Evolutionary conservation across 768 basidiomycete genomes (phyloP).

Genomic region (Phlegmacium glaucopus): DNA sequence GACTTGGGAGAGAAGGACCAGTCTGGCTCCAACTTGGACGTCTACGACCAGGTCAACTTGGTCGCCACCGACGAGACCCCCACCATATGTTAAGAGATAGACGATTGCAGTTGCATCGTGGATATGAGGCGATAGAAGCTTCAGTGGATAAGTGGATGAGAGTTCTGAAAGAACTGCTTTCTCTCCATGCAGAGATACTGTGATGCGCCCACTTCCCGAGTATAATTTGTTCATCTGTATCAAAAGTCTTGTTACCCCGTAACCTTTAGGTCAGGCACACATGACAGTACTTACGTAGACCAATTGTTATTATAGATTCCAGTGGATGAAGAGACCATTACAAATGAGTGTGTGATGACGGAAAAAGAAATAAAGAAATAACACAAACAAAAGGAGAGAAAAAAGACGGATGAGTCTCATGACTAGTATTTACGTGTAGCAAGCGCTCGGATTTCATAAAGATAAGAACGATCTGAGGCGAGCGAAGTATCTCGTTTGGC

Average conservation of each 20-base stretch:
- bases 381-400: constrained; percentile 18
- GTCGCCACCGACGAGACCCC: constrained; percentile 90
- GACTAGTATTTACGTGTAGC: constrained; percentile 79
- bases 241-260: too few species aligned
- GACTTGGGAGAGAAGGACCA: constrained; percentile 86
- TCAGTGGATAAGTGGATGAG: constrained; percentile 82
- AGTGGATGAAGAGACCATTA: constrained; percentile 7
- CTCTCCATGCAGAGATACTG: constrained; percentile 47
- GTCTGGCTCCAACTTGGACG: constrained; percentile 50
- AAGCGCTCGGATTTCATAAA: constrained; percentile 82
- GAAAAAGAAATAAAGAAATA: constrained; percentile 21
- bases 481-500: constrained; percentile 34
- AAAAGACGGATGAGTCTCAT: constrained; percentile 5
- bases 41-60: constrained; percentile 58
- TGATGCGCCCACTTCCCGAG: constrained; percentile 57
- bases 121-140: constrained; percentile 74
- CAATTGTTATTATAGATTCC: background rate
- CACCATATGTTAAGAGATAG: constrained; percentile 86
- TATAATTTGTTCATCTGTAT: constrained; percentile 21
- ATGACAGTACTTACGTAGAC: too few species aligned
- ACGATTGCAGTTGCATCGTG: constrained; percentile 56
- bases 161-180: constrained; percentile 69
- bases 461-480: constrained; percentile 56
- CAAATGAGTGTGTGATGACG: constrained; percentile 18
- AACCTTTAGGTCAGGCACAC: too few species aligned